Evolutionary conservation across 1,284 basidiomycete species (phyloP).

Genomic region (Tilletia horrida): DNA sequence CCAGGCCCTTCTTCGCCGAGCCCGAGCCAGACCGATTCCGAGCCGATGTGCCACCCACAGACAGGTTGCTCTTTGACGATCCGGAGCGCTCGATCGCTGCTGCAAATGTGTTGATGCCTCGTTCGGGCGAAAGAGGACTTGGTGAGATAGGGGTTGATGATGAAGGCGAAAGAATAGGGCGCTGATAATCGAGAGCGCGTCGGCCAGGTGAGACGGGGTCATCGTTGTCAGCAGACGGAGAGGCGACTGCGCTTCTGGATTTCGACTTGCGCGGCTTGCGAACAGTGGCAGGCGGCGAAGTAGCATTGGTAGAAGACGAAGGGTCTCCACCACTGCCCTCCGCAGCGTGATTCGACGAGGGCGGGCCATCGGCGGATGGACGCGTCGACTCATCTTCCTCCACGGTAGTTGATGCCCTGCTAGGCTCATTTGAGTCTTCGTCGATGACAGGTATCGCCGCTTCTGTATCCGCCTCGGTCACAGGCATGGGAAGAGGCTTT

Average conservation of each 20-base stretch:
- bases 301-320: not conserved
- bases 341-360: no score
- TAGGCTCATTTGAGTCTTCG: not conserved
- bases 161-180: not conserved
- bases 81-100: not conserved
- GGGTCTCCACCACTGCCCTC: no score
- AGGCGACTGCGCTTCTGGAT: not conserved
- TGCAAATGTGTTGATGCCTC: not conserved
- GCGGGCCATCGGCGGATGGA: no score
- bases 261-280: slow-evolving; percentile 15
- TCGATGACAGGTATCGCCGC: not conserved
- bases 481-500: no score
- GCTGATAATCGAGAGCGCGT: slow-evolving; percentile 4
- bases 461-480: no score
- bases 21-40: slow-evolving; percentile 1
- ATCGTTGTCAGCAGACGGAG: not conserved
- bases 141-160: not conserved
- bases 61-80: not conserved
- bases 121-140: not conserved
- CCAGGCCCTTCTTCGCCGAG: slow-evolving; percentile 6
- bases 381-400: not conserved
- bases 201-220: slow-evolving; percentile 2
- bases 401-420: not conserved
- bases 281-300: not conserved
- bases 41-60: not conserved